Conservation (phyloP, 1,284 basidiomycete genomes). For the Sphaerobolus stellatus region DNA sequence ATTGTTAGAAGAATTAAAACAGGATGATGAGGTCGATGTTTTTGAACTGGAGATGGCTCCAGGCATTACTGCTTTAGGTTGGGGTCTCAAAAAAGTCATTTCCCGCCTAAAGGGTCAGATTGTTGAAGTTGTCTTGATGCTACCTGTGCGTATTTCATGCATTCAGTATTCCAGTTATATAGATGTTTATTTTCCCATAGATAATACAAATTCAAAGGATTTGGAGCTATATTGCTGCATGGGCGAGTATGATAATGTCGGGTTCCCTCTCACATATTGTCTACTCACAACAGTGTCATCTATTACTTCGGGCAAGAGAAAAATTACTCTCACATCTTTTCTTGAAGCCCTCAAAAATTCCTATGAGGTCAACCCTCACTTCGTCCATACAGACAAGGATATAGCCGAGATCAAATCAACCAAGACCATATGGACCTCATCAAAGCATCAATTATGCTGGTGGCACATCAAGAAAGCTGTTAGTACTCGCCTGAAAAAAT, state of each 20-base stretch:
- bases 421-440: constrained; percentile 21
- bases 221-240: constrained; percentile 32
- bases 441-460: constrained; percentile 29
- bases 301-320: constrained; percentile 24
- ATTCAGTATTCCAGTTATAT: constrained; percentile 19
- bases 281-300: constrained; percentile 28
- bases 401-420: constrained; percentile 31
- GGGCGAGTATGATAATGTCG: constrained; percentile 27
- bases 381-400: constrained; percentile 31
- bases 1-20: constrained; percentile 27
- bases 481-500: constrained; percentile 18
- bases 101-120: constrained; percentile 18
- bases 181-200: too few species aligned
- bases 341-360: constrained; percentile 17
- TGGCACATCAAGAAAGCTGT: constrained; percentile 29
- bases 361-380: constrained; percentile 23
- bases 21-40: constrained; percentile 22
- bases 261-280: constrained; percentile 27
- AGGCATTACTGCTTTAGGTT: constrained; percentile 27
- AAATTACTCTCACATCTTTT: constrained; percentile 22
- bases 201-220: too few species aligned
- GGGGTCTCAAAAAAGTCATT: constrained; percentile 26
- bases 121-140: constrained; percentile 31
- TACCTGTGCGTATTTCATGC: constrained; percentile 26
- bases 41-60: too few species aligned